These are phyloP conservation scores for Jatropha multifida DNA, from an alignment of 441 rosid genomes.

Conservation along the genomic window DNA sequence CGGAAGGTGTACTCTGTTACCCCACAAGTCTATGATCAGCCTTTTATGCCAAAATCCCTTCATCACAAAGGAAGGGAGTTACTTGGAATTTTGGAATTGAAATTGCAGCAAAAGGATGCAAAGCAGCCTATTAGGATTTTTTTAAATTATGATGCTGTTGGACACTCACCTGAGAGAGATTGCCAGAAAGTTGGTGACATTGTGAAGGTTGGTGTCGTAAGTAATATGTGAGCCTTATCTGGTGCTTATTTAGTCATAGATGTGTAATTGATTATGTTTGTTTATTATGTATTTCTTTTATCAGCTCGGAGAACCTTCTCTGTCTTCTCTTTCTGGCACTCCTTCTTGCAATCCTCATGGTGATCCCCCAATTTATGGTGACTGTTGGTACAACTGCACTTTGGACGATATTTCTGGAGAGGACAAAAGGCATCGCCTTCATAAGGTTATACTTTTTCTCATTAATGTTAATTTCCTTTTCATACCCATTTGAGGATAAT, in stretches of 20 bases:
- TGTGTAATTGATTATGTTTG: slow-evolving; percentile 21
- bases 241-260: slow-evolving; percentile 4
- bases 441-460: slow-evolving; percentile 50
- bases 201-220: slow-evolving; percentile 68
- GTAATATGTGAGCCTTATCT: slow-evolving; percentile 11
- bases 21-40: slow-evolving; percentile 80
- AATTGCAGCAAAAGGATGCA: slow-evolving; percentile 43
- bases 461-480: slow-evolving; percentile 1
- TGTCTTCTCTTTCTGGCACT: slow-evolving; percentile 42
- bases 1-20: slow-evolving; percentile 79
- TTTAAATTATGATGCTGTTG: slow-evolving; percentile 97
- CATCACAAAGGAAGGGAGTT: slow-evolving; percentile 72
- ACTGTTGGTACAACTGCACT: slow-evolving; percentile 99
- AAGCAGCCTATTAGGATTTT: slow-evolving; percentile 93
- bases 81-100: slow-evolving; percentile 47
- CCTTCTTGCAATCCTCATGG: slow-evolving; percentile 80
- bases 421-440: slow-evolving; percentile 87
- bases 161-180: slow-evolving; percentile 91
- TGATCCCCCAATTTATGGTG: slow-evolving; percentile 82
- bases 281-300: slow-evolving; percentile 18
- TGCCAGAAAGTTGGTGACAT: slow-evolving; percentile 78
- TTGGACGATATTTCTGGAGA: slow-evolving; percentile 84
- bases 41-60: slow-evolving; percentile 35
- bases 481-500: neutral
- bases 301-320: slow-evolving; percentile 95